Base-by-base conservation (phyloP, 169 alveolate species). In the Perkinsus marinus region DNA sequence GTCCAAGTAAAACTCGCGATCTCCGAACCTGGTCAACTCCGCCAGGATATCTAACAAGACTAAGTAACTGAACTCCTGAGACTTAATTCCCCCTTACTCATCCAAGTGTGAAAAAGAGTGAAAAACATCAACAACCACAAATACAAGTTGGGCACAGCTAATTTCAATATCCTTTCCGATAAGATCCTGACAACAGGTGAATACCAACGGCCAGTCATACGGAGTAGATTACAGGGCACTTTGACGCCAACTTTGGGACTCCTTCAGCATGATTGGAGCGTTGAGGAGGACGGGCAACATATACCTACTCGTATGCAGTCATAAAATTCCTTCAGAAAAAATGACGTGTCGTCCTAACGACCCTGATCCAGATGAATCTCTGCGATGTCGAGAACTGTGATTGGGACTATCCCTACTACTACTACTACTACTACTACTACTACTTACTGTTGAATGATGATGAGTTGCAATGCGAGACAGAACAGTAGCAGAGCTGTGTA, bases 11-110 rank as follows among this genome's bases (percentile, higher is more conserved):
- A 96, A 96, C 39, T 93, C 94, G 89, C 97, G 93, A 68, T 96
- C 97, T 7, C 95, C 96, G 92, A 96, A 96, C 46, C 94, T 90
- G 68, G 96, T 94, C 19, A 95, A 46, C 92, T 96, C 97, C 36
- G 94, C 97, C 90, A 93, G 94, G 16, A 95, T 89, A 90, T 96
- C 95, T 57, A 26, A 57, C 9, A 30, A 39, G 93, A 68, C 39
- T 94, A 95, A 10, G 19, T 41, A 41, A 3, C 46, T 6, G 46
- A 41, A 10, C 46, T n/a, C n/a, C n/a, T n/a, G n/a, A n/a, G n/a
- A n/a, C n/a, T n/a, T n/a, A 41, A 6, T 10, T 41, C 10, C 46
- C 46, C 3, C 46, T 57, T 57, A 57, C 79, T 57, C 79, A 57
- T 57, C 79, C 79, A 57, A 39, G 93, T 93, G 41, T 96, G 97